A percentile compares a stretch with the other conserved stretches of the same genome.
These are phyloP conservation scores for Ceratocystis harringtonii DNA, from an alignment of 2,329 filamentous ascomycete species.

Conservation along the genomic window DNA sequence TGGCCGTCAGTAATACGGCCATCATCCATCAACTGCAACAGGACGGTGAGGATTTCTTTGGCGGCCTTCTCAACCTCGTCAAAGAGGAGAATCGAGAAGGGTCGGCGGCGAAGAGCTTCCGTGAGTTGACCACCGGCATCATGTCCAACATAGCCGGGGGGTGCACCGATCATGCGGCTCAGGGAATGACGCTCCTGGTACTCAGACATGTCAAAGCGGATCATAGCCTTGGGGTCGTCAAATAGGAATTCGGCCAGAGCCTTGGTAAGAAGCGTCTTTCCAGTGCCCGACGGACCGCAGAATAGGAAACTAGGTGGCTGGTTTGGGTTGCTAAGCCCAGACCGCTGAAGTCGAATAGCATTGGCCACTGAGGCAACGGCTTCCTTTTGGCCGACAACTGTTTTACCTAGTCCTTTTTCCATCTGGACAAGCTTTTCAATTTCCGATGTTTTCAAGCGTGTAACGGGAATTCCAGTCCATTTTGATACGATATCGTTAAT, in stretches of 20 bases:
- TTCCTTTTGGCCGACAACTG: constrained; percentile 89
- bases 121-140: constrained; percentile 93
- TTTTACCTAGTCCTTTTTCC: constrained; percentile 69
- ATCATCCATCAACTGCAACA: constrained; percentile 99
- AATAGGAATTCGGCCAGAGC: constrained; percentile 95
- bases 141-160: constrained; percentile 92
- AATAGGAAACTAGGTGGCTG: constrained; percentile 97
- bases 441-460: constrained; percentile 81
- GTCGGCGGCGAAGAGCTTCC: constrained; percentile 80
- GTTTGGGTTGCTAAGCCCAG: constrained; percentile 87
- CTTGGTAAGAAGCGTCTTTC: constrained; percentile 94
- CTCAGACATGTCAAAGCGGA: constrained; percentile 98
- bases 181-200: constrained; percentile 95
- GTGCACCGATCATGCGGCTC: constrained; percentile 93
- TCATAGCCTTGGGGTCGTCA: constrained; percentile 94
- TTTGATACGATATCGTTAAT: constrained; percentile 97
- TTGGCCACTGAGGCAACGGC: constrained; percentile 88
- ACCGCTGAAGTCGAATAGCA: constrained; percentile 86
- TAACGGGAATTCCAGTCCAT: constrained; percentile 98
- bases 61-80: constrained; percentile 98
- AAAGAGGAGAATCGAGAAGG: constrained; percentile 94
- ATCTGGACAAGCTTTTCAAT: constrained; percentile 98
- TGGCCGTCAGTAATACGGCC: constrained; percentile 97
- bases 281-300: constrained; percentile 94
- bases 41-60: constrained; percentile 90